Base-by-base conservation (phyloP, 1,284 basidiomycete genomes). In the Ganoderma sinense region DNA sequence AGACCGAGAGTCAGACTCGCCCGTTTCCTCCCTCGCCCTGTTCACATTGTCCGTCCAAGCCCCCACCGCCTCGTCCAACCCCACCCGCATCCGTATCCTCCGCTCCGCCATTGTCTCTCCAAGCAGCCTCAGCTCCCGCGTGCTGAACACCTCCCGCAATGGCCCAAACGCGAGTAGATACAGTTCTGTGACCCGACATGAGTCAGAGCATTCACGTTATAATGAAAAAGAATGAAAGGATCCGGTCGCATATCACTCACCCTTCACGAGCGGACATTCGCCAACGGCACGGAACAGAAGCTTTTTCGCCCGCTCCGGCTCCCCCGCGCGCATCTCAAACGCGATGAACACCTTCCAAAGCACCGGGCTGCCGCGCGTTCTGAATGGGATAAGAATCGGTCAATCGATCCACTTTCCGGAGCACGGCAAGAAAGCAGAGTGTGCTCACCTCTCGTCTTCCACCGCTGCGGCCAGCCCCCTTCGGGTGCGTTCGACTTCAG, bases 161-260 rank as follows among this genome's bases (percentile, higher is more conserved):
- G 89, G 85, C 5, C 90, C 88, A 81, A 97, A 98, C 5, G 96
- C 94, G 26, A 96, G 78, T 67, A 98, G 84, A 85, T 97, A 97
- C 63, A 98, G 81, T 48, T 92, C 96, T 97, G 79, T 68, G 33
- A 64, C 64, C 64, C 62, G 58, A 64, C 64, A 65, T 74, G 63
- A 68, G 62, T 70, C 20, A 72, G 61, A 66, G 56, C 45, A 16
- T 59, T 64, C 53, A 18, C 62, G 16, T 68, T 55, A 53, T 56
- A 53, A 68, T 43, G 60, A 64, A 65, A 66, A 33, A 53, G 51
- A 53, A 68, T 43, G 60, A 64, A 65, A 66, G 39, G 41, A 26
- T 20, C 40, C 51, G 63, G 48, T 45, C 66, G 58, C 58, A 41
- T 65, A 71, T 62, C 45, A 74, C 80, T 55, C 69, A 94, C 95